Base-by-base conservation (phyloP, 2,329 filamentous ascomycete species). In the Penicillium oxalicum region DNA sequence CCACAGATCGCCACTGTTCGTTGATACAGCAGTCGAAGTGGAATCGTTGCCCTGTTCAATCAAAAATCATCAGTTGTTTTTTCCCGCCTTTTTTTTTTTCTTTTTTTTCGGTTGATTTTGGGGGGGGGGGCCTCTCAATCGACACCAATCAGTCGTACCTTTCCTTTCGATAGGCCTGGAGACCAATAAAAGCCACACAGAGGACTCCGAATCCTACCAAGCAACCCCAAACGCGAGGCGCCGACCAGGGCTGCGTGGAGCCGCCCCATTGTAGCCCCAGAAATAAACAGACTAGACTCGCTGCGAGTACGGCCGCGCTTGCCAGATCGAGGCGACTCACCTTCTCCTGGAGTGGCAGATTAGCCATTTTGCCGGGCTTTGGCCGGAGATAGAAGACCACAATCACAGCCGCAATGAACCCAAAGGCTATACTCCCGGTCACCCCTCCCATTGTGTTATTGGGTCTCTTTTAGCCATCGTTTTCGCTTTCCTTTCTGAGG, bases 241-340 rank as follows among this genome's bases (percentile, higher is more conserved):
- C 40, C n/a, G 40, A 43, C 40, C 40, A 43, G 29, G 40, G 40
- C 18, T 43, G 28, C 24, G 40, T 43, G 28, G 40, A 43, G 40
- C 40, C 40, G 25, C 40, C 40, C 40, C 40, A 43, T 43, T 43
- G 40, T 6, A 43, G 40, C 40, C 40, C 40, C 6, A 43, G 40
- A 26, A 43, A 43, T 11, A 43, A 25, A 25, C 40, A 43, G 5
- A 43, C 40, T n/a, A 43, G 13, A 43, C 40, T 43, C 6, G 18
- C 40, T 4, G 32, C 33, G 9, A 43, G 40, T 33, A 43, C 18
- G 7, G 18, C 13, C 5, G 40, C 40, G 28, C 40, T 43, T 26
- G 40, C 29, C 6, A 43, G 9, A 43, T 43, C 40, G 26, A 43
- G 40, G 18, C 40, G 40, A 9, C 11, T 25, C 11, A 35, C 33